These are phyloP conservation scores for Cardamine chenopodiifolia DNA, from an alignment of 345 rosid genomes.

Conservation along the genomic window DNA sequence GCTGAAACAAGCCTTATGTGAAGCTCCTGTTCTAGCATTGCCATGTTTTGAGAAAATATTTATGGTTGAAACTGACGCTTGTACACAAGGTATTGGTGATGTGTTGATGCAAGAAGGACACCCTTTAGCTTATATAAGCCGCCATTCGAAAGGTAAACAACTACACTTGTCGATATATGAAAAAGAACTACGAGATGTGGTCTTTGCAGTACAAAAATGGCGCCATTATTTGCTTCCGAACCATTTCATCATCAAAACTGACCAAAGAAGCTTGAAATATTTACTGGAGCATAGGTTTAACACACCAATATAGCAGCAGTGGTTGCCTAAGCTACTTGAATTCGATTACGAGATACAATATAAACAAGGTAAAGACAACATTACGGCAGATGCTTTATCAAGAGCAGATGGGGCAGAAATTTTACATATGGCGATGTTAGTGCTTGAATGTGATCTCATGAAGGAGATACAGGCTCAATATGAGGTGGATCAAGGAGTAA, in stretches of 20 bases:
- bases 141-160: not conserved
- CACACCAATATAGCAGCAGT: not conserved
- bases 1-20: too few species aligned
- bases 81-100: rapidly evolving
- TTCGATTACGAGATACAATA: not conserved
- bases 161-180: rapidly evolving
- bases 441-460: not conserved
- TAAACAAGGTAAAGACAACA: not conserved
- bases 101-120: not conserved
- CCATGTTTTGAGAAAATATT: not conserved
- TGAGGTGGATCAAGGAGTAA: rapidly evolving
- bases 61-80: not conserved
- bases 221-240: not conserved
- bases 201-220: not conserved
- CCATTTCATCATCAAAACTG: not conserved
- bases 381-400: not conserved
- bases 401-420: not conserved
- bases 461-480: not conserved
- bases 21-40: not conserved
- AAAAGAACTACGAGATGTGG: rapidly evolving
- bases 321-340: not conserved
- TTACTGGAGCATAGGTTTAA: not conserved
- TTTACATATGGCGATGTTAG: not conserved
- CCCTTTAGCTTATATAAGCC: not conserved
- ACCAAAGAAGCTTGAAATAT: not conserved